These are phyloP conservation scores for Debaryomyces fabryi DNA, from an alignment of 1,139 yeast species.

Conservation along the genomic window DNA sequence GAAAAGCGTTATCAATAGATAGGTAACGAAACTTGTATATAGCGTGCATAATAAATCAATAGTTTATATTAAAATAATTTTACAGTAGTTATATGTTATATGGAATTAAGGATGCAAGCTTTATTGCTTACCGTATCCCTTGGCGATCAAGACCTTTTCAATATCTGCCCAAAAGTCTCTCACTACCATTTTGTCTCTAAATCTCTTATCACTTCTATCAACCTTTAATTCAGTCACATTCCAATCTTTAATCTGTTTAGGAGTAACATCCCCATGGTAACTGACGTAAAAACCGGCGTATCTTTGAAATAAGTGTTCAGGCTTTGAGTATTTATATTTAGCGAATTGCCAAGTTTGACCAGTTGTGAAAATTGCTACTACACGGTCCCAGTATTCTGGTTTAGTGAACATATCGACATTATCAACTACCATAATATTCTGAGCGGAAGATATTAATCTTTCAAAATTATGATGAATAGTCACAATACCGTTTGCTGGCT, in stretches of 20 bases:
- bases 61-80: slow-evolving; percentile 5
- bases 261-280: slow-evolving; percentile 79
- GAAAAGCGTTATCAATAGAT: slow-evolving; percentile 46
- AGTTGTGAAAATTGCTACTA: slow-evolving; percentile 92
- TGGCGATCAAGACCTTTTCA: slow-evolving; percentile 58
- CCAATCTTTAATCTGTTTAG: slow-evolving; percentile 80
- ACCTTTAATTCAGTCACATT: slow-evolving; percentile 77
- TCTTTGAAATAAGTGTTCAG: slow-evolving; percentile 77
- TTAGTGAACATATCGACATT: slow-evolving; percentile 86
- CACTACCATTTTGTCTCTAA: slow-evolving; percentile 85
- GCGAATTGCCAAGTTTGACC: slow-evolving; percentile 98
- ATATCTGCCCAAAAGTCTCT: slow-evolving; percentile 81
- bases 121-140: slow-evolving; percentile 38
- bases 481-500: slow-evolving; percentile 48
- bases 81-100: slow-evolving; percentile 8
- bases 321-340: slow-evolving; percentile 80
- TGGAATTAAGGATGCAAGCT: background rate
- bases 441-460: slow-evolving; percentile 54
- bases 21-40: slow-evolving; percentile 10
- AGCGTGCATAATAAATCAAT: slow-evolving; percentile 9
- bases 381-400: slow-evolving; percentile 97
- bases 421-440: slow-evolving; percentile 77
- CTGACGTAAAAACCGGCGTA: slow-evolving; percentile 82
- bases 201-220: slow-evolving; percentile 78
- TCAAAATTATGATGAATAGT: slow-evolving; percentile 60